Conservation (phyloP, 768 basidiomycete species). For the Tylopilus rubrobrunneus region DNA sequence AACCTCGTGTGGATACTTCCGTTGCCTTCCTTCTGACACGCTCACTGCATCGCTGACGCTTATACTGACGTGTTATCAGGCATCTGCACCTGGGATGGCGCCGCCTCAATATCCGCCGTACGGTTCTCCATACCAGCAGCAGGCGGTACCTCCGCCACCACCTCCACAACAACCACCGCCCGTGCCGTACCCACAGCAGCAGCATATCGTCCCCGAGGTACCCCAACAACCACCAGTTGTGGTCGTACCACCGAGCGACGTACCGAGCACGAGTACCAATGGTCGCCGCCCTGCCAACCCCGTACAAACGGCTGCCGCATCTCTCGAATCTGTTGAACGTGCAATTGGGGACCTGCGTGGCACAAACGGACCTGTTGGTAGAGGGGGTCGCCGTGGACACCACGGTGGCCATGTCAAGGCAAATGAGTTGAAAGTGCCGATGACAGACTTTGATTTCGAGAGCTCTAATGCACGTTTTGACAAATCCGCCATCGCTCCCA, state of each 20-base stretch:
- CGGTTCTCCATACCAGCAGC: conserved; percentile 31
- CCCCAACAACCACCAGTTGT: conserved; percentile 17
- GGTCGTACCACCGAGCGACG: conserved; percentile 23
- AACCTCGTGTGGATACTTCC: conserved; percentile 47
- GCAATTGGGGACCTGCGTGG: conserved; percentile 50
- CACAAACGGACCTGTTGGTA: conserved; percentile 32
- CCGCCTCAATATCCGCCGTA: conserved; percentile 30
- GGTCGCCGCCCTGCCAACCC: conserved; percentile 41
- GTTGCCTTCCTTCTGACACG: conserved; percentile 59
- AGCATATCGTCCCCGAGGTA: conserved; percentile 26
- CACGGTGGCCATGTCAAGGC: conserved; percentile 30
- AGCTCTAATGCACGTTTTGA: conserved; percentile 77
- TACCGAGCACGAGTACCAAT: conserved; percentile 23
- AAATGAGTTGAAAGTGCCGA: conserved; percentile 53
- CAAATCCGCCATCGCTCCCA: conserved; percentile 53
- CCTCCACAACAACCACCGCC: conserved; percentile 30
- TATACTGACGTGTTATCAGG: conserved; percentile 32
- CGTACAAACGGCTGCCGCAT: conserved; percentile 69
- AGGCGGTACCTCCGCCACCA: conserved; percentile 28
- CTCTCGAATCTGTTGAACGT: conserved; percentile 67
- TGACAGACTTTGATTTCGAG: conserved; percentile 80
- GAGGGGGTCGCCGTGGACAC: conserved; percentile 37
- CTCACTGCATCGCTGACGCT: neutral
- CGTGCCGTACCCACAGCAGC: conserved; percentile 26
- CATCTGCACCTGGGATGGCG: conserved; percentile 43